A percentile compares a stretch with the other conserved stretches of the same genome.
Conservation (phyloP, 129 eudicot genomes). For the Solidago caesia region DNA sequence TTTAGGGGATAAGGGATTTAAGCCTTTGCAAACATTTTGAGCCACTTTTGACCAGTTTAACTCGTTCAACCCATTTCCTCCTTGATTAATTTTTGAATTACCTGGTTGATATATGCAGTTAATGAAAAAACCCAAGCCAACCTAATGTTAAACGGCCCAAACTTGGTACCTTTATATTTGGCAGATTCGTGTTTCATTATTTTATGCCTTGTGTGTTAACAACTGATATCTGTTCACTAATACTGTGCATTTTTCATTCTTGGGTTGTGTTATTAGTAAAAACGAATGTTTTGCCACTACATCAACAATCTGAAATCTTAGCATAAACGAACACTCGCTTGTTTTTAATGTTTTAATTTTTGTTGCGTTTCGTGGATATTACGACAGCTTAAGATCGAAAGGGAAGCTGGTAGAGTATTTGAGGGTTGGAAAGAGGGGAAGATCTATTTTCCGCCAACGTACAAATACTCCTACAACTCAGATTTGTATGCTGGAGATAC, state of each 20-base stretch:
- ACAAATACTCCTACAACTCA: slow-evolving; percentile 57
- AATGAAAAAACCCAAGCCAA: not conserved
- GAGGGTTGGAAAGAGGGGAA: slow-evolving; percentile 63
- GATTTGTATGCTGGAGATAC: slow-evolving; percentile 55
- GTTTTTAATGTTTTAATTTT: slow-evolving; percentile 1
- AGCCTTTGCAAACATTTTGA: not conserved
- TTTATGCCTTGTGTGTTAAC: not conserved
- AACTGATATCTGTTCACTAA: not conserved
- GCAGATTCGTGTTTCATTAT: not conserved
- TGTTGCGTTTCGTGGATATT: slow-evolving; percentile 20
- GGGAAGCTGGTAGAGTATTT: slow-evolving; percentile 61
- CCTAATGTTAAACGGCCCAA: not conserved
- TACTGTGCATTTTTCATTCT: not conserved
- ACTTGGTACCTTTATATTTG: not conserved
- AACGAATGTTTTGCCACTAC: not conserved
- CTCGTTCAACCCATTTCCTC: not conserved
- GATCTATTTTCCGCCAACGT: slow-evolving; percentile 57
- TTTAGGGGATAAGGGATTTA: not conserved
- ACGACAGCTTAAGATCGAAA: slow-evolving; percentile 54
- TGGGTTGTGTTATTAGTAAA: not conserved
- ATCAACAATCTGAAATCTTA: slow-evolving; percentile 14
- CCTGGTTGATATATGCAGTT: not conserved
- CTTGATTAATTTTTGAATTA: not conserved
- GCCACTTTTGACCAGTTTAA: not conserved
- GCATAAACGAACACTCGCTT: not conserved